Conservation (phyloP, 257 asterid genomes). For the Lycium ferocissimum region DNA sequence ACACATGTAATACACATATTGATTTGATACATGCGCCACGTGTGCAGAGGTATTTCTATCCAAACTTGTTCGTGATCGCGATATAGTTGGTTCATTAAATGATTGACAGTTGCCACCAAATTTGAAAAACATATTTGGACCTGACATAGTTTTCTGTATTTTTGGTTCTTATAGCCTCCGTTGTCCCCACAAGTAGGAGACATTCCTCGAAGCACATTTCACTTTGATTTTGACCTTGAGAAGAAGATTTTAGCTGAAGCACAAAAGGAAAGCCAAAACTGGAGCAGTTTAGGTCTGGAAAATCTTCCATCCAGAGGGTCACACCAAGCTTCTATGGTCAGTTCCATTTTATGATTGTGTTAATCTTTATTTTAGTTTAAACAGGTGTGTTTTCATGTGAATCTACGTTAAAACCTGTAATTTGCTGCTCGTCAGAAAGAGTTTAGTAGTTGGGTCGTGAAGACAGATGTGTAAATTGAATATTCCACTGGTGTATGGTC, state of each 20-base stretch:
- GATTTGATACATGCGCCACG: not conserved
- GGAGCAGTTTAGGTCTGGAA: slow-evolving; percentile 76
- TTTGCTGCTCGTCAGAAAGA: not conserved
- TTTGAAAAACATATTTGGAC: not conserved
- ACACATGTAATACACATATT: not conserved
- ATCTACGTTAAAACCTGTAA: not conserved
- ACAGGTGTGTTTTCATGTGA: not conserved
- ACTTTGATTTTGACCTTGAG: slow-evolving; percentile 87
- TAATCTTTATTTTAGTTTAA: not conserved
- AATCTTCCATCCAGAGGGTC: slow-evolving; percentile 59
- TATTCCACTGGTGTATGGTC: not conserved
- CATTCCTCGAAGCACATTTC: slow-evolving; percentile 80
- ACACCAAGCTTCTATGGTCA: slow-evolving; percentile 39
- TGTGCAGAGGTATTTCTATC: not conserved
- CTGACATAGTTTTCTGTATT: not conserved
- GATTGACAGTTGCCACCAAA: not conserved
- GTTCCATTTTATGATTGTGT: not conserved
- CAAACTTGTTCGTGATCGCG: not conserved
- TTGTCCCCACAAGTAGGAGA: slow-evolving; percentile 74
- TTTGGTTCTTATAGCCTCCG: slow-evolving; percentile 60
- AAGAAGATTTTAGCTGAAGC: slow-evolving; percentile 82
- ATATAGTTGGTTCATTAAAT: not conserved
- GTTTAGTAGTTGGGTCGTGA: not conserved
- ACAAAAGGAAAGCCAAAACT: slow-evolving; percentile 77
- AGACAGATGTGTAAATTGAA: not conserved